A percentile compares a stretch with the other conserved stretches of the same genome.
phyloP scores from a whole-genome alignment of 1,139 yeast genomes.

The Lodderomyces oxycetoniae region DNA sequence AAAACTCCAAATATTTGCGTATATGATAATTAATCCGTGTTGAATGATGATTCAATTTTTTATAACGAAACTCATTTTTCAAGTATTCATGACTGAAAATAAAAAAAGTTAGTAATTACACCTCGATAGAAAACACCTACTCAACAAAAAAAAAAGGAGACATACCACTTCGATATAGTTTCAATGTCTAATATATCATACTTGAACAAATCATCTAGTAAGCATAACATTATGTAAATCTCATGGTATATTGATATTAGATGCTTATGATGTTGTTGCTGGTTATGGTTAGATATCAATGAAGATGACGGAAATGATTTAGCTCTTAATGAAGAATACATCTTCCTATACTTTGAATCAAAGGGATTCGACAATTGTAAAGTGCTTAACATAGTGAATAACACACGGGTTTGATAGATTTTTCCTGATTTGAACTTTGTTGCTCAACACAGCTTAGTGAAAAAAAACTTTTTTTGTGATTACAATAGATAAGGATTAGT shows the following conservation, averaged over 20 bases:
- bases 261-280: conserved; percentile 12
- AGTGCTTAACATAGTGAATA: conserved; percentile 1
- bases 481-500: too few species aligned
- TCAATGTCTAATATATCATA: conserved; percentile 10
- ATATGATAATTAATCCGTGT: conserved; percentile 5
- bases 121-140: too few species aligned
- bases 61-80: conserved; percentile 1
- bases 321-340: too few species aligned
- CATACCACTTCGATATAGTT: conserved; percentile 5
- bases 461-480: too few species aligned
- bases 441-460: too few species aligned
- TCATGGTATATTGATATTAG: conserved; percentile 11
- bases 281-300: conserved; percentile 13
- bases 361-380: neutral
- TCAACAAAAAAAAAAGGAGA: neutral
- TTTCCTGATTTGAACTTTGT: too few species aligned
- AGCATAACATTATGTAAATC: conserved; percentile 10
- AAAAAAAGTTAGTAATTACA: conserved; percentile 2
- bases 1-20: conserved; percentile 12
- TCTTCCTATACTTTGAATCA: too few species aligned
- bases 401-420: neutral
- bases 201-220: conserved; percentile 13
- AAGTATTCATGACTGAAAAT: conserved; percentile 2
- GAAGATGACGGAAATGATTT: too few species aligned
- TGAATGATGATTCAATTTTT: neutral